Percentiles rank a stretch among this genome's conserved stretches.
Conservation (phyloP, 352 stramenopile species). For the Elongisporangium prolatum region DNA sequence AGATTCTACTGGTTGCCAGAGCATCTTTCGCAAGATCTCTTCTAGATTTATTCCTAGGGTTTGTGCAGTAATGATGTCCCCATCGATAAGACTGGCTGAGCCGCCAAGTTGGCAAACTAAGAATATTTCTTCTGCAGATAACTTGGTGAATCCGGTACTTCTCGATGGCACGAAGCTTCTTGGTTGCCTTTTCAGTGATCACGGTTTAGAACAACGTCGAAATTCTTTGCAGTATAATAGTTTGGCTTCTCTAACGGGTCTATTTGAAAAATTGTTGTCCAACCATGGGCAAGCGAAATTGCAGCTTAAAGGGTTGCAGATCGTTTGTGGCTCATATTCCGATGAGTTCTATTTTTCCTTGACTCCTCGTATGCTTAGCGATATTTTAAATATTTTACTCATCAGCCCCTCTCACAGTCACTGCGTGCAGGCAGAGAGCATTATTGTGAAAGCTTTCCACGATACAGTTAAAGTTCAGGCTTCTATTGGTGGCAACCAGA, state of each 20-base stretch:
- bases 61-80: conserved; percentile 12
- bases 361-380: conserved; percentile 41
- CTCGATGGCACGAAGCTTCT: conserved; percentile 37
- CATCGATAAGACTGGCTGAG: not conserved
- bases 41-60: conserved; percentile 14
- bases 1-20: conserved; percentile 10
- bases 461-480: conserved; percentile 25
- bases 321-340: conserved; percentile 34
- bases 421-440: conserved; percentile 25
- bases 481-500: conserved; percentile 51
- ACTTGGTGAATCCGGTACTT: not conserved
- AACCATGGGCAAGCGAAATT: conserved; percentile 39
- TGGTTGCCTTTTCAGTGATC: conserved; percentile 37
- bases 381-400: conserved; percentile 61
- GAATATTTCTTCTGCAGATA: not conserved
- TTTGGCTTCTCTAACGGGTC: conserved; percentile 18
- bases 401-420: conserved; percentile 43
- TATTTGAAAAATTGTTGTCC: conserved; percentile 22
- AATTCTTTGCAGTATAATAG: conserved; percentile 22
- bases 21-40: conserved; percentile 16
- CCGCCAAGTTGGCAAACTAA: not conserved
- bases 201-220: conserved; percentile 12
- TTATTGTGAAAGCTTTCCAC: conserved; percentile 55
- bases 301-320: conserved; percentile 36
- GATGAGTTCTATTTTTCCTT: conserved; percentile 37